Evolutionary conservation across 2,329 filamentous ascomycete genomes (phyloP), one percentile per base, ranked within the genome.

Genomic region (Trichothecium sympodiale): DNA sequence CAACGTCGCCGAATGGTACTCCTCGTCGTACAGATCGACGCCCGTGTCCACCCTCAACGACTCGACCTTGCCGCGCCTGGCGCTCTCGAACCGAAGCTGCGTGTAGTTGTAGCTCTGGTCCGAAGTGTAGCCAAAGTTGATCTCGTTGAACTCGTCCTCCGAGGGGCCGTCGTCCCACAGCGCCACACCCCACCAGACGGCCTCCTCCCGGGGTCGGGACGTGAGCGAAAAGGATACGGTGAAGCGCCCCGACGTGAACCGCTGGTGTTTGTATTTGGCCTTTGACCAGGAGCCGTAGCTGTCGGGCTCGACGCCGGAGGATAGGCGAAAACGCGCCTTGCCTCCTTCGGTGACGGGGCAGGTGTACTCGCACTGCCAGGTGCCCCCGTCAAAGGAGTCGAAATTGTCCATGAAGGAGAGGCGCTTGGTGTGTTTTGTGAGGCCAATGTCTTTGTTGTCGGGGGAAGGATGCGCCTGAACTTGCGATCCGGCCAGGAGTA

Each of bases 71-170:
- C 42, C 43, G 3, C 26, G 31, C 23, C 35, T 37, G n/a, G 42
- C 33, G 20, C 42, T 44, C 34, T 44, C 43, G 5, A 46, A 42
- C 2, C 29, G 38, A 5, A 46, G 34, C 18, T 43, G 12, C 1
- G 40, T 39, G 13, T 43, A 18, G 17, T 12, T 16, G 34, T 35
- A 39, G 7, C 31, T 38, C 27, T 43, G 30, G 13, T 41, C 17
- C 2, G 42, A 44, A 3, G 40, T 44, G 32, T 44, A 46, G 10
- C 43, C 43, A 40, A 46, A 46, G 37, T 46, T 46, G 38, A 46
- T 41, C 34, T 46, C 42, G 37, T 43, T 46, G 37, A 40, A 43
- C 20, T 41, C 28, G 12, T 38, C 33, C 4, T 8, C 14, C 4
- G 26, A 26, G 1, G 35, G 34, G 3, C 37, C 42, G 8, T 39